These are phyloP conservation scores for Pelomyxa schiedti DNA, from an alignment of 78 protist genomes.

Conservation along the genomic window DNA sequence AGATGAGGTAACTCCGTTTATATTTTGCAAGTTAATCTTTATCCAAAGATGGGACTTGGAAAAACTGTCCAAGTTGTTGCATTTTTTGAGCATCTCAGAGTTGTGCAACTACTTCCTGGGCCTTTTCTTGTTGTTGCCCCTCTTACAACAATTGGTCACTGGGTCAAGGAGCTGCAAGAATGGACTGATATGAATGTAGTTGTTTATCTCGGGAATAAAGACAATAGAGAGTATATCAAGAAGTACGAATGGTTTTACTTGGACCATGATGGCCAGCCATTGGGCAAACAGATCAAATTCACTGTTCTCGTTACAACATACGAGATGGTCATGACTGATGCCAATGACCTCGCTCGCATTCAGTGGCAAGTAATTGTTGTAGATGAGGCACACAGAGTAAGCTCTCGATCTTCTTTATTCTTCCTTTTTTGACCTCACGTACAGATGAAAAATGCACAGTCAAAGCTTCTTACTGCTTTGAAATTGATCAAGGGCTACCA, in stretches of 20 bases:
- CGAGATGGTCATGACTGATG: slow-evolving; percentile 64
- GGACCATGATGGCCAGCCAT: background rate
- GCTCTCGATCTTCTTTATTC: too few relatives aligned
- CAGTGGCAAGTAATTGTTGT: slow-evolving; percentile 66
- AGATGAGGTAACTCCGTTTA: too few relatives aligned
- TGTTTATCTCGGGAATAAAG: slow-evolving; percentile 63
- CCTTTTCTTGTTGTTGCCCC: slow-evolving; percentile 87
- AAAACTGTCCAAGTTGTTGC: slow-evolving; percentile 60
- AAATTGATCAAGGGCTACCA: slow-evolving; percentile 5
- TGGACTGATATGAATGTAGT: slow-evolving; percentile 59
- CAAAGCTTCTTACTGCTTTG: slow-evolving; percentile 39
- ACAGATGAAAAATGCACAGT: slow-evolving; percentile 57
- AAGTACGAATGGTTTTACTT: slow-evolving; percentile 42
- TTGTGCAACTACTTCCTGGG: slow-evolving; percentile 55
- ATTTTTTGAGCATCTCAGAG: slow-evolving; percentile 23
- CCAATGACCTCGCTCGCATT: slow-evolving; percentile 14
- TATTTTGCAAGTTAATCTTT: too few relatives aligned
- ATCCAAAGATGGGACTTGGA: slow-evolving; percentile 83
- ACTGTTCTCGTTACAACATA: slow-evolving; percentile 80
- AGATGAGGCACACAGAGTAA: slow-evolving; percentile 91
- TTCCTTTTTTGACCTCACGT: too few relatives aligned
- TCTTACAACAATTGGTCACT: slow-evolving; percentile 72
- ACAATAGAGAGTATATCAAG: slow-evolving; percentile 25
- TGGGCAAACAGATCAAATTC: slow-evolving; percentile 28
- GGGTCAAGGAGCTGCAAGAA: slow-evolving; percentile 73